Evolutionary conservation across 257 asterid species (phyloP), one percentile per base, ranked within the genome.

Genomic region (Solanum pennellii): DNA sequence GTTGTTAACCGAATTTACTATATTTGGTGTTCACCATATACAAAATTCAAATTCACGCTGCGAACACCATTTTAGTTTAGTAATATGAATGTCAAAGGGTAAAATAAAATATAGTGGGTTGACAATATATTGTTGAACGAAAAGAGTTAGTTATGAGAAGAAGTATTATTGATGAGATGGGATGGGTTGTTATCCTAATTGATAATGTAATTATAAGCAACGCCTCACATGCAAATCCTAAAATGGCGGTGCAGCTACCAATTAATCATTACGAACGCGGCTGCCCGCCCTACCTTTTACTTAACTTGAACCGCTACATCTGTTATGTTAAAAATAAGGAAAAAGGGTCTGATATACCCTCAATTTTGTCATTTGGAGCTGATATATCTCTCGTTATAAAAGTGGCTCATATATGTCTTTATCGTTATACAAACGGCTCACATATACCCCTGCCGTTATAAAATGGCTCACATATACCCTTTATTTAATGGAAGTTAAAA

Each of bases 201-300:
- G 44, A 77, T 6, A 77, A 44, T n/a, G 8, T 49, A 15, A 6
- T 6, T 52, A 23, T 25, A 25, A 42, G 21, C 83, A 2, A 8
- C 3, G 39, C 39, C 39, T 77, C 84, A 77, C 84, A 77, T 77
- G 84, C 84, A 77, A 44, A 44, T 44, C 84, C 84, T 77, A 7
- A 14, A 25, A 25, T 27, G 65, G 23, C 39, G 84, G 84, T n/a
- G 35, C 12, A 21, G 27, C 23, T 35, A 35, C 29, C 27, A 37
- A n/a, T 39, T 75, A 42, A 42, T 76, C 60, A 76, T 76, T 77
- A 77, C 60, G 35, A 76, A 76, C 83, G 83, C 37, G 60, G 49
- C 83, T 3, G 35, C 83, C 68, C 1, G 66, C 5, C 25, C 66
- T 59, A 20, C 27, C 66, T 59, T 59, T 59, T 21, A 9, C 27